Base-by-base conservation (phyloP, 2,329 filamentous ascomycete genomes). In the Talaromyces islandicus region DNA sequence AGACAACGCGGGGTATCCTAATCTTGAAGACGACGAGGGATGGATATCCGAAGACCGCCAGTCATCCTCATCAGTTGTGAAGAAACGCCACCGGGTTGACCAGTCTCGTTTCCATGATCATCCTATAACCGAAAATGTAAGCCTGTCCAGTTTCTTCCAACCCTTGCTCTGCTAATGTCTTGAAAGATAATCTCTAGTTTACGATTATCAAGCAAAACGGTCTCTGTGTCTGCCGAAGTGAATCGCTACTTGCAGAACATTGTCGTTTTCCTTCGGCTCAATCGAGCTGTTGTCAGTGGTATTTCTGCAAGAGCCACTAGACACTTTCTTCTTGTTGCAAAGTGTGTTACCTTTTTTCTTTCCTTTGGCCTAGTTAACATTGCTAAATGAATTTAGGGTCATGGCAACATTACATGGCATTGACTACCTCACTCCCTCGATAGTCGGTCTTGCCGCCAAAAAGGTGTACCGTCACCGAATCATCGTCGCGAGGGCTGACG, bases 391-490 rank as follows among this genome's bases (percentile, higher is more conserved):
- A 35, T 67, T 57, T 59, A 84, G 81, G 66, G 88, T 86, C 56
- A 83, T 99, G 7, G 91, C 92, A 4, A 86, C 91, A 1, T 79
- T 99, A 19, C 93, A 97, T 71, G 84, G 86, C 0, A 78, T 96
- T 17, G 83, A 88, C 67, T 97, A 88, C 71, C 87, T 91, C 5
- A 92, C 92, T 0, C 93, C 94, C 0, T 89, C 91, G 0, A 83
- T 97, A 27, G 88, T 97, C 21, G 85, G 83, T 7, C 80, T 99
- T 52, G 94, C 94, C 5, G 87, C 88, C 1, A 85, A 85, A 62
- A 97, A 97, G 77, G 84, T 96, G 25, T 99, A 96, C 70, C 81
- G 89, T 19, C 94, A 99, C 76, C 87, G 92, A 9, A 86, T 99
- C 32, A 75, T 84, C 14, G 83, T 97, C 59, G 85, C 88, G 0